Evolutionary conservation across 805 yeast species (phyloP), one percentile per base, ranked within the genome.

Genomic region (Limtongozyma cylindracea): DNA sequence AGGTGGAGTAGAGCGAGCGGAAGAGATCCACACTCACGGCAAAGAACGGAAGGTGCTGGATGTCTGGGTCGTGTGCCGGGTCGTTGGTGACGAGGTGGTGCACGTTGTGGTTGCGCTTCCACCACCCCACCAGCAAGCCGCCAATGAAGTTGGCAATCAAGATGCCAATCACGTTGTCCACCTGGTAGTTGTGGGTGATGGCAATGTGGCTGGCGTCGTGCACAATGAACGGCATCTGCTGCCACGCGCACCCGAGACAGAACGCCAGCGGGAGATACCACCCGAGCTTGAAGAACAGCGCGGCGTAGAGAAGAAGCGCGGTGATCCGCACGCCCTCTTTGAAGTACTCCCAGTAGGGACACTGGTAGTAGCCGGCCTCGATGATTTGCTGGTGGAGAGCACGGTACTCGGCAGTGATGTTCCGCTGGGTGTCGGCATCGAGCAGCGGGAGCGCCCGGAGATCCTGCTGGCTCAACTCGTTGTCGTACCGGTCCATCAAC

Each of bases 101-200:
- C n/a, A 78, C 91, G 39, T 78, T 78, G 44, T 78, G 94, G 42
- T 74, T 78, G 23, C 82, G 54, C 34, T 78, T 80, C 94, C 94
- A 78, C 94, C 94, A 78, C 2, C 92, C 91, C 11, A 77, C 38
- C 20, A 91, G 73, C 19, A 78, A 51, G 0, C 94, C 94, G n/a
- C 94, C 94, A 23, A 66, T 43, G 50, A 56, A 78, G 29, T 74
- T 64, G 1, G 92, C 91, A 22, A 78, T 50, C 2, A 62, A 22
- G 41, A 68, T 61, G 1, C 91, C 91, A 25, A 74, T 52, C 11
- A 71, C 38, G 36, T 70, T 78, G 41, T 78, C 94, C 7, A 61
- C 20, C 31, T 67, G 71, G 42, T 71, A 78, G 33, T 72, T 52
- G 39, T 78, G 94, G 0, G 91, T 69, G 23, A 78, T 70, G 2